These are phyloP conservation scores for Colletotrichum sp. DNA, from an alignment of 2,329 filamentous ascomycete genomes.

Conservation along the genomic window DNA sequence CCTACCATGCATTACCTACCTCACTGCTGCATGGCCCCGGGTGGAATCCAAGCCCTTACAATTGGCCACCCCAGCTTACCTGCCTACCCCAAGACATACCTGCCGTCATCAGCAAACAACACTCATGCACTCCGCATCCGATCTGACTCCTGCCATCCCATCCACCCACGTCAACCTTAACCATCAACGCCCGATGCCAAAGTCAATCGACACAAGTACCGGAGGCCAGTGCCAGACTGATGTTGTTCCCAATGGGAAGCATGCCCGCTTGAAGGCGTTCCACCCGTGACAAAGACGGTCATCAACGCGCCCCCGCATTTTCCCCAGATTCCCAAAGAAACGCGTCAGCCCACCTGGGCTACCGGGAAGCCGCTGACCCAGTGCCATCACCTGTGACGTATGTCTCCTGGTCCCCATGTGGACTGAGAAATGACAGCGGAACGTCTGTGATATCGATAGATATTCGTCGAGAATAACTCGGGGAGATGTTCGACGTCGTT, in stretches of 20 bases:
- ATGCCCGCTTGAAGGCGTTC: neutral
- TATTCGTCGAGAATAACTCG: neutral
- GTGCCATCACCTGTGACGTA: neutral
- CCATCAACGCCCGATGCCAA: neutral
- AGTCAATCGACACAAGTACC: neutral
- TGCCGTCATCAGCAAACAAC: neutral
- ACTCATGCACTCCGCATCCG: neutral
- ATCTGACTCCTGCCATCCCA: neutral
- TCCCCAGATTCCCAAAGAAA: slow-evolving; percentile 8
- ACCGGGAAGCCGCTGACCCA: neutral
- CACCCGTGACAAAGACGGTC: neutral
- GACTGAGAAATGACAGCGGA: neutral
- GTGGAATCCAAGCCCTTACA: neutral
- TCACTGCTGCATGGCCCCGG: neutral
- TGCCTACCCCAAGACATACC: neutral
- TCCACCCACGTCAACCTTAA: neutral
- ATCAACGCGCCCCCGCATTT: slow-evolving; percentile 1
- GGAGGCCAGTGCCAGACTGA: neutral
- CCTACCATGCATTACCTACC: too few relatives aligned
- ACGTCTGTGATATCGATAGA: neutral
- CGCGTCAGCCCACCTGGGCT: neutral
- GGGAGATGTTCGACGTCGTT: neutral
- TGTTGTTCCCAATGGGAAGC: neutral
- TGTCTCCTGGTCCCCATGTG: neutral
- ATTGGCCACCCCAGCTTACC: neutral